Conservation (phyloP, 2,329 filamentous ascomycete species). For the Leptodontidium sp. region DNA sequence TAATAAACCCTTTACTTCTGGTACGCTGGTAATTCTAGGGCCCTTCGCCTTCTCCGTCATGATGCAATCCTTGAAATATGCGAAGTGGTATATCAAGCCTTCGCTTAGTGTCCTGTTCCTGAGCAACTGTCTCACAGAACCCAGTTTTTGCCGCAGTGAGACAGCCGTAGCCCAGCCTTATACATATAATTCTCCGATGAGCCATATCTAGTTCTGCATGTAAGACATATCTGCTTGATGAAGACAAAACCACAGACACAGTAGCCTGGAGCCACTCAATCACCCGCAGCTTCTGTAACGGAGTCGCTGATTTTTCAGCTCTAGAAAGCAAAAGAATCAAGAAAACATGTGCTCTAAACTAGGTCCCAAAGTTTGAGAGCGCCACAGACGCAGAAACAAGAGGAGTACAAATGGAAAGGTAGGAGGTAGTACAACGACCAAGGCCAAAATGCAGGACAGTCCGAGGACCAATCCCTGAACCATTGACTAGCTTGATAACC, state of each 20-base stretch:
- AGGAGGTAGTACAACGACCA: neutral
- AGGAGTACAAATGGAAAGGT: neutral
- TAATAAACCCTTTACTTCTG: neutral
- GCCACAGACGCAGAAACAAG: conserved; percentile 2
- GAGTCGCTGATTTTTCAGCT: neutral
- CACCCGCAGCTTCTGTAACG: neutral
- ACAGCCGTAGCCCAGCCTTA: conserved; percentile 4
- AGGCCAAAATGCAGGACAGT: conserved; percentile 16
- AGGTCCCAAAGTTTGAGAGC: conserved; percentile 3
- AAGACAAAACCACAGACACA: neutral
- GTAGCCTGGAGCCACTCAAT: neutral
- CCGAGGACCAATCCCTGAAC: neutral
- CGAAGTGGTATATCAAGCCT: conserved; percentile 9
- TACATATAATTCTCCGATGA: conserved; percentile 8
- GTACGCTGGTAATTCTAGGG: conserved; percentile 1
- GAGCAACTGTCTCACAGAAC: neutral
- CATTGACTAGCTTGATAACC: neutral
- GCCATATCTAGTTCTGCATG: neutral
- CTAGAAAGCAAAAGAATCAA: neutral
- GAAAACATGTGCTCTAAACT: conserved; percentile 1
- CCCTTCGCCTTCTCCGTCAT: neutral
- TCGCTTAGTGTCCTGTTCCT: conserved; percentile 16
- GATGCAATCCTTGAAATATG: conserved; percentile 4
- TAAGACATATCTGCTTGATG: neutral
- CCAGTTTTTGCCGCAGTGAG: neutral